Base-by-base conservation (phyloP, 805 yeast genomes). In the Saccharomycopsis olivae region DNA sequence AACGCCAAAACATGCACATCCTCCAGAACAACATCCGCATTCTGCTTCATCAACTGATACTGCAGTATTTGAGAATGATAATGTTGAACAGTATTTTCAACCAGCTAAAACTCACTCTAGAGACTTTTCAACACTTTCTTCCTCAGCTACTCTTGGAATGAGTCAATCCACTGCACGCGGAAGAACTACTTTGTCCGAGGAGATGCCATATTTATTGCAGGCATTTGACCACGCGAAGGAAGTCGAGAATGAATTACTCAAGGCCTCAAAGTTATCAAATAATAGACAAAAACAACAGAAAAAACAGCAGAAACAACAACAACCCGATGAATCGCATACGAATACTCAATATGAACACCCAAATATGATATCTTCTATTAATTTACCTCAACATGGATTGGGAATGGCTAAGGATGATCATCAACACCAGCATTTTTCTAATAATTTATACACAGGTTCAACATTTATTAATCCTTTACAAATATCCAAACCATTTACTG, bases 171-270 rank as follows among this genome's bases (percentile, higher is more conserved):
- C 60, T 1, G 52, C 62, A 4, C 51, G 60, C 3, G 54, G 65
- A 2, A 31, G 65, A 46, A 68, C 82, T 0, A 70, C 80, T 5
- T 59, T 80, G 13, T 52, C 76, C 1, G 80, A 75, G 36, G 83
- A 78, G 52, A 54, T 80, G 46, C 89, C 89, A 1, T 69, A 68
- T 43, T 56, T 80, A 51, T 62, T 79, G 68, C 64, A 72, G 17
- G 87, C 85, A 14, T 80, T 79, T 51, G 69, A 73, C 53, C 72
- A 74, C 44, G 81, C 79, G 2, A 73, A 66, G 47, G 69, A 65
- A 28, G 58, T 74, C 13, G 80, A 75, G 41, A 69, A 70, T 47
- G 84, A 75, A 41, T 47, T 66, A 8, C 8, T 16, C 14, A 17
- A 30, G 16, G 9, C 21, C 5, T 30, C 20, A 30, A 6, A 30